A percentile compares a stretch with the other conserved stretches of the same genome.
Evolutionary conservation across 352 stramenopile species (phyloP).

Genomic region (Globisporangium uncinulatum): DNA sequence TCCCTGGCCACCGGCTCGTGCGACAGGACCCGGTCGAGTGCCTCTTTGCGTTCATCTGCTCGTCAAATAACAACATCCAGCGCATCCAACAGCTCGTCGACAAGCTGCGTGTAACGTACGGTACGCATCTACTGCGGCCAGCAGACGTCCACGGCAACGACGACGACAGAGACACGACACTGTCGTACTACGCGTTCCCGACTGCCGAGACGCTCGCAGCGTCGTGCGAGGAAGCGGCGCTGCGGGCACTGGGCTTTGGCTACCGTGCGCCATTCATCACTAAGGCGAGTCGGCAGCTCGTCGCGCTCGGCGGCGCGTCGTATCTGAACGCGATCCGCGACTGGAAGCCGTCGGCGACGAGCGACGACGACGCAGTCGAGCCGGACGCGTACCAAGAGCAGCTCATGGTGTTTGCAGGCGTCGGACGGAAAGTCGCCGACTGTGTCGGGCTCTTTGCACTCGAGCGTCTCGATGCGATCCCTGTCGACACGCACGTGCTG

Average conservation of each 20-base stretch:
- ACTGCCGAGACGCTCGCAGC: conserved; percentile 63
- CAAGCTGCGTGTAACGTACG: conserved; percentile 87
- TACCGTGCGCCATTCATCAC: conserved; percentile 89
- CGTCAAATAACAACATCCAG: conserved; percentile 98
- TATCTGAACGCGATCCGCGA: conserved; percentile 62
- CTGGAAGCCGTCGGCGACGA: conserved; percentile 2
- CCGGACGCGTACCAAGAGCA: conserved; percentile 33
- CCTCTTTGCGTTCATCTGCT: conserved; percentile 97
- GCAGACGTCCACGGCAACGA: neutral
- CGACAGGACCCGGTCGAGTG: conserved; percentile 95
- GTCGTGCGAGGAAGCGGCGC: conserved; percentile 73
- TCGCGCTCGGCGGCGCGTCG: conserved; percentile 46
- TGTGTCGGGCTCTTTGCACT: conserved; percentile 97
- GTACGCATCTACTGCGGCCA: conserved; percentile 47
- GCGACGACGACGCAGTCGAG: neutral
- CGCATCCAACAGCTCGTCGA: conserved; percentile 94
- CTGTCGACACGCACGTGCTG: conserved; percentile 97
- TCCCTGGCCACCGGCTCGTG: conserved; percentile 89
- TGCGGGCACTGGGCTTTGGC: conserved; percentile 84
- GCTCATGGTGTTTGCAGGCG: conserved; percentile 72
- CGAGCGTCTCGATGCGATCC: conserved; percentile 90
- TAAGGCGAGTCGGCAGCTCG: conserved; percentile 70
- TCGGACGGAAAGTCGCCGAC: conserved; percentile 95
- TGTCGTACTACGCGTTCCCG: conserved; percentile 88
- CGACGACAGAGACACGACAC: neutral